These are phyloP conservation scores for Solidago caesia DNA, from an alignment of 129 eudicot species.

Conservation along the genomic window DNA sequence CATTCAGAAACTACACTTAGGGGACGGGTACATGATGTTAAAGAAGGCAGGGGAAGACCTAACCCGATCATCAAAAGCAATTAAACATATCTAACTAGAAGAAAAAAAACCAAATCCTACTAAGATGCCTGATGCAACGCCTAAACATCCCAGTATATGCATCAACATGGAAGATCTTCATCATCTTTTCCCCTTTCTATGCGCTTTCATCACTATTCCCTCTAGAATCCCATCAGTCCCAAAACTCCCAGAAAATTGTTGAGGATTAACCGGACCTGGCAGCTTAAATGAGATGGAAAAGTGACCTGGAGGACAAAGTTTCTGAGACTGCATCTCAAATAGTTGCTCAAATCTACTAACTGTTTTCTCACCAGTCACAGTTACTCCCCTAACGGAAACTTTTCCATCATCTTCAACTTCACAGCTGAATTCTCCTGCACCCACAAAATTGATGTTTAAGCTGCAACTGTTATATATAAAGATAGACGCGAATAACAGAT, in stretches of 20 bases:
- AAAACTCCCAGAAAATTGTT: slow-evolving; percentile 65
- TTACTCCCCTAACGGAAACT: slow-evolving; percentile 75
- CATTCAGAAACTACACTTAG: background rate
- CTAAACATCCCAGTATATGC: slow-evolving; percentile 24
- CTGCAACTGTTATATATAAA: background rate
- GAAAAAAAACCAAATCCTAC: slow-evolving; percentile 25
- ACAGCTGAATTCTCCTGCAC: slow-evolving; percentile 82
- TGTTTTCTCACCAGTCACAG: slow-evolving; percentile 67
- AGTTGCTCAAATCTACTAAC: slow-evolving; percentile 49
- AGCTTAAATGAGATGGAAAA: slow-evolving; percentile 82
- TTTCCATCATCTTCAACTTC: slow-evolving; percentile 81
- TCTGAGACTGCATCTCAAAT: slow-evolving; percentile 86
- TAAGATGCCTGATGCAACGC: slow-evolving; percentile 22
- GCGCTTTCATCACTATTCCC: slow-evolving; percentile 70
- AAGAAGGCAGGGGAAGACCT: slow-evolving; percentile 13
- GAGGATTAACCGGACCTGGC: slow-evolving; percentile 91
- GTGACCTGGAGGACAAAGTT: slow-evolving; percentile 88
- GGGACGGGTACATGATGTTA: slow-evolving; percentile 1
- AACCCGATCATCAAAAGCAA: slow-evolving; percentile 28
- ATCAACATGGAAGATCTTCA: slow-evolving; percentile 18
- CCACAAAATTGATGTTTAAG: slow-evolving; percentile 7
- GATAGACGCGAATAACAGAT: background rate
- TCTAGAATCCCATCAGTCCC: slow-evolving; percentile 89
- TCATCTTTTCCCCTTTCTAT: slow-evolving; percentile 31
- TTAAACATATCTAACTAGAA: slow-evolving; percentile 27